These are phyloP conservation scores for Phallus indusiatus DNA, from an alignment of 768 basidiomycete species.

Conservation along the genomic window DNA sequence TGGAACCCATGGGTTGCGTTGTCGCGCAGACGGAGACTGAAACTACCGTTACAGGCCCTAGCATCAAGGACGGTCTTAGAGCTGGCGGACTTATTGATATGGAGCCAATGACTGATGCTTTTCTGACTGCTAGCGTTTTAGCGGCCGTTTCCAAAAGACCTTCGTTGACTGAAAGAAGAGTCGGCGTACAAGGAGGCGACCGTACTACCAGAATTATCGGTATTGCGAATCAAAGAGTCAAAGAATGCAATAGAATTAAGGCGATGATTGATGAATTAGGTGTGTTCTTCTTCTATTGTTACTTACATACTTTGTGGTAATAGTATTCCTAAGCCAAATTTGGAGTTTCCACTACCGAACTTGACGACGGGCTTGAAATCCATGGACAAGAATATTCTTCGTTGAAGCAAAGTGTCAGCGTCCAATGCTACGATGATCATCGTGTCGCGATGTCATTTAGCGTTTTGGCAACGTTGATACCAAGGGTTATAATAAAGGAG, in stretches of 20 bases:
- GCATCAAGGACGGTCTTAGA: conserved; percentile 59
- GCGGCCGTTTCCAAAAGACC: conserved; percentile 64
- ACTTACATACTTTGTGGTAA: conserved; percentile 15
- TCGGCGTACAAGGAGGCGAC: conserved; percentile 23
- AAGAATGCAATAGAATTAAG: conserved; percentile 94
- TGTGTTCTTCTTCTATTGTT: conserved; percentile 22
- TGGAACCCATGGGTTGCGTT: conserved; percentile 90
- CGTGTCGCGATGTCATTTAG: conserved; percentile 98
- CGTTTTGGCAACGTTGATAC: conserved; percentile 67
- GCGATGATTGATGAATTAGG: conserved; percentile 96
- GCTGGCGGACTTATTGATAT: conserved; percentile 87
- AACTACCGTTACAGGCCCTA: conserved; percentile 89
- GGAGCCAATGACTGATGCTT: conserved; percentile 99
- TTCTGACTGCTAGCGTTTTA: conserved; percentile 88
- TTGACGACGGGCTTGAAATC: conserved; percentile 88
- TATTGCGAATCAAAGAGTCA: conserved; percentile 96
- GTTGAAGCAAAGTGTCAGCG: conserved; percentile 60
- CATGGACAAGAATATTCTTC: conserved; percentile 61
- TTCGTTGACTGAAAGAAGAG: conserved; percentile 23
- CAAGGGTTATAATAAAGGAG: conserved; percentile 81
- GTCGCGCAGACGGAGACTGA: conserved; percentile 82
- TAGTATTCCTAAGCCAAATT: conserved; percentile 63
- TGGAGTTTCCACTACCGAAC: conserved; percentile 83
- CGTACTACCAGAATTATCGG: conserved; percentile 77
- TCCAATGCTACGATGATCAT: conserved; percentile 98